Percentiles rank a stretch among this genome's conserved stretches.
Evolutionary conservation across 2,329 filamentous ascomycete species (phyloP).

Genomic region (Colletotrichum tabaci): DNA sequence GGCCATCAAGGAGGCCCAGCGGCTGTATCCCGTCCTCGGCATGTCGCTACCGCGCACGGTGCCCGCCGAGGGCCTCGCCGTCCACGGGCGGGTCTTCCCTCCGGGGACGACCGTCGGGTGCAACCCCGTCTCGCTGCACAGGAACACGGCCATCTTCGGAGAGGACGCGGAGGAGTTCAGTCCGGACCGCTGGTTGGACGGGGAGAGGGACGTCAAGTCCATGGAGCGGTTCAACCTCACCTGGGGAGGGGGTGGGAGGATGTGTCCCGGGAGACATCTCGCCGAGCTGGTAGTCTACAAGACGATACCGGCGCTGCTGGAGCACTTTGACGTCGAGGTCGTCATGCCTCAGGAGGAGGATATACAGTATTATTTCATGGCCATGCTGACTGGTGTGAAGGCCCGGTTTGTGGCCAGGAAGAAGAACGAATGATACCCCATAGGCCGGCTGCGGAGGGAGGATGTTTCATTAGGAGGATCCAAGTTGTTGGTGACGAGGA

Average conservation of each 20-base stretch:
- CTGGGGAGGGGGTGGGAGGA: conserved; percentile 67
- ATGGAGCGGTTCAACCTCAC: conserved; percentile 66
- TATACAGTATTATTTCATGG: conserved; percentile 65
- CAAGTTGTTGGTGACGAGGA: neutral
- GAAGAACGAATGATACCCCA: neutral
- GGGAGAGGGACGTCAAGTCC: conserved; percentile 46
- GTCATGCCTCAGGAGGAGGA: conserved; percentile 56
- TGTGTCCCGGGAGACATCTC: conserved; percentile 65
- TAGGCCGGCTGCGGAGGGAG: too few species aligned
- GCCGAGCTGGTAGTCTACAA: conserved; percentile 66
- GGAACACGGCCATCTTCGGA: conserved; percentile 65
- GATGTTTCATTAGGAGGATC: neutral
- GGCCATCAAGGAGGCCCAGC: conserved; percentile 66
- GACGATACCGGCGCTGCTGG: conserved; percentile 57
- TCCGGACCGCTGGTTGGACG: conserved; percentile 64
- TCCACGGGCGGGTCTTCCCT: conserved; percentile 60
- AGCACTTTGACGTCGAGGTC: conserved; percentile 61
- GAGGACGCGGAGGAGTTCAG: conserved; percentile 58
- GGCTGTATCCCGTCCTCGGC: conserved; percentile 65
- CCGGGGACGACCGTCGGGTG: conserved; percentile 65
- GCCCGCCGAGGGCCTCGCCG: conserved; percentile 52
- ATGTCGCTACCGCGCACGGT: conserved; percentile 66
- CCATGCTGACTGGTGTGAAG: conserved; percentile 64
- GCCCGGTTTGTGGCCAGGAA: conserved; percentile 53
- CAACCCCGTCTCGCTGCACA: conserved; percentile 65